Evolutionary conservation across 2,329 filamentous ascomycete species (phyloP).

Genomic region (Colletotrichum noveboracense): DNA sequence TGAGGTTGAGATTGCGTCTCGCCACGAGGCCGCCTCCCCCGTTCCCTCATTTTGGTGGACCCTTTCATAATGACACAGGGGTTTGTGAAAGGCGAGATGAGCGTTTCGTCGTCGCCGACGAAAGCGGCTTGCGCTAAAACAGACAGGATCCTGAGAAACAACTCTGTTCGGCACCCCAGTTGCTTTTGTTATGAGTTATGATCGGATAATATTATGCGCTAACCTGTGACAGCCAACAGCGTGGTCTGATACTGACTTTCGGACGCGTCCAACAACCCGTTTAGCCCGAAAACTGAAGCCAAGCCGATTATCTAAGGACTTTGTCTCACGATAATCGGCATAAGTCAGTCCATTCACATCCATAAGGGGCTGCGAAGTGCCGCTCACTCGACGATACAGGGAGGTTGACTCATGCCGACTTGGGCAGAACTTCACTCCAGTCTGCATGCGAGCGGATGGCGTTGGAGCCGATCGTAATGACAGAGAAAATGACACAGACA

Average conservation of each 20-base stretch:
- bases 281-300: background rate
- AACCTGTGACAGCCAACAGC: background rate
- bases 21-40: background rate
- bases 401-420: background rate
- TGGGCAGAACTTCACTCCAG: background rate
- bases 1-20: background rate
- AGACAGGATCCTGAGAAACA: background rate
- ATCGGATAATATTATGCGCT: background rate
- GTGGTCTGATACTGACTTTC: background rate
- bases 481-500: background rate
- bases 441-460: background rate
- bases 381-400: background rate
- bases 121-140: background rate
- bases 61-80: background rate
- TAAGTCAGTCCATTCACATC: background rate
- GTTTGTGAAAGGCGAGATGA: background rate
- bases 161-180: background rate
- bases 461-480: slow-evolving; percentile 6
- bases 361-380: background rate
- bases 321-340: background rate
- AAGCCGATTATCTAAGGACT: background rate
- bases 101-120: background rate
- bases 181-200: background rate
- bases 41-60: background rate
- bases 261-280: background rate